A percentile compares a stretch with the other conserved stretches of the same genome.
phyloP scores from a whole-genome alignment of 805 yeast species.

The Zygoascus flipseniorum region DNA sequence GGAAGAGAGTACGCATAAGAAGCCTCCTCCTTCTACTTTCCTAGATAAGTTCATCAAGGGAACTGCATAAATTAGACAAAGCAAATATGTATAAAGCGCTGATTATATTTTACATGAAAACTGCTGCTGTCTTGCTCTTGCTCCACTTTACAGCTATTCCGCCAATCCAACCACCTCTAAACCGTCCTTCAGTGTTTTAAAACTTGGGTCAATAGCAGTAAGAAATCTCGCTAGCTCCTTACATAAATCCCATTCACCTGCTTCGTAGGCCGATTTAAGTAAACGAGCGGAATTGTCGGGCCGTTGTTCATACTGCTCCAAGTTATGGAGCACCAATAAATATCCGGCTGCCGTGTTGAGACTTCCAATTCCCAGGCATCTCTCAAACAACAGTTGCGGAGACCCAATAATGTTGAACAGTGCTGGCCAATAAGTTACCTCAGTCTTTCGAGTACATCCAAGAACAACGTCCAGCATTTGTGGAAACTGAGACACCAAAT shows the following conservation, averaged over 20 bases:
- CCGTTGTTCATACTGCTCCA: constrained; percentile 20
- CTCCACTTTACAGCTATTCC: too few species aligned
- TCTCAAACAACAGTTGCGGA: constrained; percentile 29
- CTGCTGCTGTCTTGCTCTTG: background rate
- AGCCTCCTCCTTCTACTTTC: constrained; percentile 48
- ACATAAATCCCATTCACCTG: constrained; percentile 29
- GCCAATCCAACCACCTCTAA: background rate
- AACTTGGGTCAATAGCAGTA: constrained; percentile 28
- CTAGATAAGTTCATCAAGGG: constrained; percentile 51
- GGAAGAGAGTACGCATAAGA: constrained; percentile 46
- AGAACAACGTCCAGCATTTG: constrained; percentile 32
- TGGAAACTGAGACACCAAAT: constrained; percentile 28
- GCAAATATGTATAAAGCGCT: background rate
- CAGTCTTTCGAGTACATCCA: constrained; percentile 50
- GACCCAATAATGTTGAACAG: constrained; percentile 31
- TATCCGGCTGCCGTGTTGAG: constrained; percentile 35
- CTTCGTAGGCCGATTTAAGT: constrained; percentile 27
- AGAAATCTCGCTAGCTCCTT: constrained; percentile 32
- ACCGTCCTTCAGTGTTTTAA: constrained; percentile 1
- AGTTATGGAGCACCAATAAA: constrained; percentile 31
- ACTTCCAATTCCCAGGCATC: constrained; percentile 26
- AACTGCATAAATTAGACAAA: constrained; percentile 14
- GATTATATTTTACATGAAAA: background rate
- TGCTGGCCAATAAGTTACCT: constrained; percentile 43
- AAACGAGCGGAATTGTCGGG: constrained; percentile 24